These are phyloP conservation scores for Scolecobasidium constrictum DNA, from an alignment of 2,329 filamentous ascomycete species.

Conservation along the genomic window DNA sequence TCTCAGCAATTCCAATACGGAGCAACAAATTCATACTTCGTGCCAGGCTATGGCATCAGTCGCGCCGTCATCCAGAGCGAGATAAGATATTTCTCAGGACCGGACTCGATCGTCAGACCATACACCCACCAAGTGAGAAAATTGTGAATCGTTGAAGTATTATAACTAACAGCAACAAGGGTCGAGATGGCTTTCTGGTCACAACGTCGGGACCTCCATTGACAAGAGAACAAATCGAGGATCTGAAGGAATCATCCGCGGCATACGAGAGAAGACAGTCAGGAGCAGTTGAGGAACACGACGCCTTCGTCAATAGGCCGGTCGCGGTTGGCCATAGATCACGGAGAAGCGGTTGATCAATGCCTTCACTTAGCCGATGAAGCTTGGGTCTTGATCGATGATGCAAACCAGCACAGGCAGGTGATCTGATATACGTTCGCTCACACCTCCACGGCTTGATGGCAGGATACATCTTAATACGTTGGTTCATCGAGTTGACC, in stretches of 20 bases:
- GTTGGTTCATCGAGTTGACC: too few relatives aligned
- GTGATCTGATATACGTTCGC: too few relatives aligned
- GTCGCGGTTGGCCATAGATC: slow-evolving; percentile 18
- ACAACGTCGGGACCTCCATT: slow-evolving; percentile 28
- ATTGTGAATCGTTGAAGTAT: too few relatives aligned
- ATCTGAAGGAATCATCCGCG: slow-evolving; percentile 27
- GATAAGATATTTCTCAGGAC: slow-evolving; percentile 31
- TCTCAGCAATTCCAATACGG: slow-evolving; percentile 1
- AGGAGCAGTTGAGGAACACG: slow-evolving; percentile 18
- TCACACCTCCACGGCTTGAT: too few relatives aligned
- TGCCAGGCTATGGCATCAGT: slow-evolving; percentile 31
- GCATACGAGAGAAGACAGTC: slow-evolving; percentile 32
- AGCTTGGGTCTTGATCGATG: too few relatives aligned
- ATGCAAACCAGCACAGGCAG: too few relatives aligned
- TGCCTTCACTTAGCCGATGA: too few relatives aligned
- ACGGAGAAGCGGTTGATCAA: too few relatives aligned
- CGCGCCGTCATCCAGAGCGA: slow-evolving; percentile 32
- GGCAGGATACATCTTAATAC: too few relatives aligned
- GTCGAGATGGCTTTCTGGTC: slow-evolving; percentile 31
- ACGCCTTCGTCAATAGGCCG: slow-evolving; percentile 28
- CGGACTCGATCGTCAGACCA: slow-evolving; percentile 30
- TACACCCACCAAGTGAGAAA: slow-evolving; percentile 29
- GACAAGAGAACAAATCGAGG: slow-evolving; percentile 33
- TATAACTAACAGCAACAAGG: slow-evolving; percentile 21
- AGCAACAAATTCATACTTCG: slow-evolving; percentile 26